phyloP scores from a whole-genome alignment of 768 basidiomycete species.

The Pulveroboletus ravenelii region DNA sequence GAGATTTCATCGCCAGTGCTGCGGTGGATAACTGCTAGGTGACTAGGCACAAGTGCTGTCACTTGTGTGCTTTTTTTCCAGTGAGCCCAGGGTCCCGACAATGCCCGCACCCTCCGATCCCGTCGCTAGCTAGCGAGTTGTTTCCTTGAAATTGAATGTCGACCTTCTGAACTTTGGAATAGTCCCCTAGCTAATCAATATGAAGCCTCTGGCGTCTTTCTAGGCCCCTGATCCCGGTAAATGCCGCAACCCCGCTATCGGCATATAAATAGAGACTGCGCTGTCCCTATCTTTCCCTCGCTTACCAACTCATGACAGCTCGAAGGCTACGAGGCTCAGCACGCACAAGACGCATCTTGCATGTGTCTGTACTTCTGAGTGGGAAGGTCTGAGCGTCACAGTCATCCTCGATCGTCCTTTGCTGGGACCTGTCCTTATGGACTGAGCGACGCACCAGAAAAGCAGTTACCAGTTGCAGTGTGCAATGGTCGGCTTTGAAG shows the following conservation, averaged over 20 bases:
- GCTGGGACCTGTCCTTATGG: slow-evolving; percentile 24
- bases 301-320: slow-evolving; percentile 17
- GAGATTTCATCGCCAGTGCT: too few relatives aligned
- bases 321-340: slow-evolving; percentile 29
- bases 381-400: slow-evolving; percentile 32
- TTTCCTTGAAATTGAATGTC: too few relatives aligned
- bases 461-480: slow-evolving; percentile 11
- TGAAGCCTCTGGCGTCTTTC: too few relatives aligned
- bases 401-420: slow-evolving; percentile 30
- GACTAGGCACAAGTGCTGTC: too few relatives aligned
- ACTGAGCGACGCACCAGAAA: slow-evolving; percentile 31
- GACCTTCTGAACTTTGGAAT: too few relatives aligned
- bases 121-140: too few relatives aligned
- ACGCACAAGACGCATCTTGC: slow-evolving; percentile 19
- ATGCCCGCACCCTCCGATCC: too few relatives aligned
- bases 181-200: background rate
- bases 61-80: too few relatives aligned
- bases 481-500: slow-evolving; percentile 23
- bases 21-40: too few relatives aligned
- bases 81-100: too few relatives aligned
- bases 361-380: slow-evolving; percentile 26
- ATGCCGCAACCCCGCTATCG: slow-evolving; percentile 17
- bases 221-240: too few relatives aligned
- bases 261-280: background rate
- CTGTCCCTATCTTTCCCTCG: too few relatives aligned